phyloP scores from a whole-genome alignment of 2,329 filamentous ascomycete genomes.

The Xylaria sp. region DNA sequence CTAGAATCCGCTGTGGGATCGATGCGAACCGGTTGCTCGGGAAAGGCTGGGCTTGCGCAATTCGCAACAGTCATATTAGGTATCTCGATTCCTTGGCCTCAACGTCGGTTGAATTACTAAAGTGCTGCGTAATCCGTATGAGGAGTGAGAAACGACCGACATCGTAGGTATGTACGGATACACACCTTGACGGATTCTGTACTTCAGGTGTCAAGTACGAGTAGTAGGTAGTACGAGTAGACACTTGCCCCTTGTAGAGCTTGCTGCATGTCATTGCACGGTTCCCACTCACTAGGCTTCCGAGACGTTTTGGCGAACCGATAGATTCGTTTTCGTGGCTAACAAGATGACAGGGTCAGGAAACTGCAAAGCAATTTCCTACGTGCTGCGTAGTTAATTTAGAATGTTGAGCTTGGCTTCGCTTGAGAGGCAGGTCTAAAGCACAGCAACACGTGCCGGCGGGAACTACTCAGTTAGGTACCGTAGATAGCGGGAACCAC shows the following conservation, averaged over 20 bases:
- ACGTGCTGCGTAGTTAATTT: not conserved
- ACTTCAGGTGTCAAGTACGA: not conserved
- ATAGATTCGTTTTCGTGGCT: not conserved
- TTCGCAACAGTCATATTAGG: not conserved
- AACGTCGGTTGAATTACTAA: not conserved
- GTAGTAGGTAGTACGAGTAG: not conserved
- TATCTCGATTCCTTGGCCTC: not conserved
- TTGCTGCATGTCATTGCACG: not conserved
- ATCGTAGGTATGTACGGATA: too few species aligned
- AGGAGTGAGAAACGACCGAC: too few species aligned
- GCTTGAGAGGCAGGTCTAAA: not conserved
- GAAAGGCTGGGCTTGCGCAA: conserved; percentile 11
- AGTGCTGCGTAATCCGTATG: too few species aligned
- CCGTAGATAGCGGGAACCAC: not conserved
- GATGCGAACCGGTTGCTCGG: conserved; percentile 12
- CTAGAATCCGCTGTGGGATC: conserved; percentile 9
- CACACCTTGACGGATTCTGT: too few species aligned
- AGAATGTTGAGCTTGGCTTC: not conserved
- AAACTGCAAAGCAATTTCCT: not conserved
- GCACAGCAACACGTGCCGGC: not conserved
- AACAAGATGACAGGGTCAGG: not conserved
- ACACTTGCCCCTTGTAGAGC: not conserved
- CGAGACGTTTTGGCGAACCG: not conserved
- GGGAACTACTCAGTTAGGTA: not conserved
- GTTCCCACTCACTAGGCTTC: not conserved